Percentiles rank a stretch among this genome's conserved stretches.
Conservation (phyloP, 768 basidiomycete genomes). For the Boletus eberwhitei region DNA sequence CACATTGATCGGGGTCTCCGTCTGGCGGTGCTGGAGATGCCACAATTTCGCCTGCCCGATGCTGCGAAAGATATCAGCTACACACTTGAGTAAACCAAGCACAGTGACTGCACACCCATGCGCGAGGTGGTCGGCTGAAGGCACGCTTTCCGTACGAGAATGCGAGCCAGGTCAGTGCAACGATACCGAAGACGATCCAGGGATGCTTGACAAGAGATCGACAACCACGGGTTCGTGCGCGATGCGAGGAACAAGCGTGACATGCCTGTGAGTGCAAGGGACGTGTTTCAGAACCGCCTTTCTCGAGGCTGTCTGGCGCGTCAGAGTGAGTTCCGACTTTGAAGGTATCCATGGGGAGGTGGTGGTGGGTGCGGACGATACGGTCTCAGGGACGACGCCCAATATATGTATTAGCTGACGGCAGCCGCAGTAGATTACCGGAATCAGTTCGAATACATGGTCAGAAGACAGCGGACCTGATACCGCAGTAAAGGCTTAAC, state of each 20-base stretch:
- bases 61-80: slow-evolving; percentile 8
- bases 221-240: not conserved
- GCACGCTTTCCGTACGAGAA: slow-evolving; percentile 5
- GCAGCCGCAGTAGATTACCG: not conserved
- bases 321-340: slow-evolving; percentile 8
- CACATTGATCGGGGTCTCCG: slow-evolving; percentile 11
- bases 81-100: not conserved
- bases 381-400: not conserved
- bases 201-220: slow-evolving; percentile 10
- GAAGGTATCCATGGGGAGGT: slow-evolving; percentile 12
- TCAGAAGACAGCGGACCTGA: not conserved
- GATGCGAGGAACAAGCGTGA: not conserved
- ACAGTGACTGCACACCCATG: slow-evolving; percentile 6
- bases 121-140: not conserved
- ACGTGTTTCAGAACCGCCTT: slow-evolving; percentile 9
- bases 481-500: too few species aligned
- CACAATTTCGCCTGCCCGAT: not conserved
- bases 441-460: not conserved
- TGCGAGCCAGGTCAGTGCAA: slow-evolving; percentile 12
- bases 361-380: not conserved
- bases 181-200: slow-evolving; percentile 3
- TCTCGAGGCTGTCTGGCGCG: slow-evolving; percentile 13
- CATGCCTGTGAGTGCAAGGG: not conserved
- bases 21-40: not conserved
- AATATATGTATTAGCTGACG: not conserved